A percentile compares a stretch with the other conserved stretches of the same genome.
phyloP scores from a whole-genome alignment of 495 filamentous ascomycete species.

The Penicillium verhagenii region DNA sequence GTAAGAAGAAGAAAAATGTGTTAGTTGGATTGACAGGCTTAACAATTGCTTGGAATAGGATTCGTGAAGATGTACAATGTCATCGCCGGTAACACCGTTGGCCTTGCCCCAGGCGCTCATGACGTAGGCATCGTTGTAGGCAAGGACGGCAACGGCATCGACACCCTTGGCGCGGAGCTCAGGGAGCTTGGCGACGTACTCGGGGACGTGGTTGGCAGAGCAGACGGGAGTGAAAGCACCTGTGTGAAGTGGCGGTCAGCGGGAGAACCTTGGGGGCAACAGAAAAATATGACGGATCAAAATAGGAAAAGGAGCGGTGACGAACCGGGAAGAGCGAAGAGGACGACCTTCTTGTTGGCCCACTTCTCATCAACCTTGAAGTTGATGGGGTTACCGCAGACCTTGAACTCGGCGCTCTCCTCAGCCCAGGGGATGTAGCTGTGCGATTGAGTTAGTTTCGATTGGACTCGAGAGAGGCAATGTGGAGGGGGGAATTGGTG shows the following conservation, averaged over 20 bases:
- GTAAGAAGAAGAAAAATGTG: background rate
- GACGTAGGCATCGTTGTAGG: constrained; percentile 88
- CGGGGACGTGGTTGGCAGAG: constrained; percentile 81
- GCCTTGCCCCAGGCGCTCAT: constrained; percentile 97
- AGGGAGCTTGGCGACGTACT: constrained; percentile 72
- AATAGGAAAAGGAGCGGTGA: constrained; percentile 31
- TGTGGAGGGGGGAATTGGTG: constrained; percentile 6
- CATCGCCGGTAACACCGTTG: constrained; percentile 75
- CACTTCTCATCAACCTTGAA: constrained; percentile 87
- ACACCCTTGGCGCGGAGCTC: constrained; percentile 82
- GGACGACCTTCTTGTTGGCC: constrained; percentile 83
- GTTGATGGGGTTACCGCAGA: constrained; percentile 74
- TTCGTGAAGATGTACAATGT: constrained; percentile 60
- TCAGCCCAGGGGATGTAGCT: constrained; percentile 70
- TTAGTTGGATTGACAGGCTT: background rate
- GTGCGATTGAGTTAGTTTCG: constrained; percentile 20
- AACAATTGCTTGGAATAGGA: background rate
- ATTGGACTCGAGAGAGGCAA: background rate
- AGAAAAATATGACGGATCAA: background rate
- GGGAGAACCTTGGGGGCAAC: constrained; percentile 17
- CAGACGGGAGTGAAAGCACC: constrained; percentile 91
- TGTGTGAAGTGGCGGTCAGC: constrained; percentile 38
- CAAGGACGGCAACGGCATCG: constrained; percentile 79
- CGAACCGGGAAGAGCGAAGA: constrained; percentile 79
- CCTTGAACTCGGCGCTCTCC: constrained; percentile 61